Base-by-base conservation (phyloP, 768 basidiomycete species). In the Russula vinacea region DNA sequence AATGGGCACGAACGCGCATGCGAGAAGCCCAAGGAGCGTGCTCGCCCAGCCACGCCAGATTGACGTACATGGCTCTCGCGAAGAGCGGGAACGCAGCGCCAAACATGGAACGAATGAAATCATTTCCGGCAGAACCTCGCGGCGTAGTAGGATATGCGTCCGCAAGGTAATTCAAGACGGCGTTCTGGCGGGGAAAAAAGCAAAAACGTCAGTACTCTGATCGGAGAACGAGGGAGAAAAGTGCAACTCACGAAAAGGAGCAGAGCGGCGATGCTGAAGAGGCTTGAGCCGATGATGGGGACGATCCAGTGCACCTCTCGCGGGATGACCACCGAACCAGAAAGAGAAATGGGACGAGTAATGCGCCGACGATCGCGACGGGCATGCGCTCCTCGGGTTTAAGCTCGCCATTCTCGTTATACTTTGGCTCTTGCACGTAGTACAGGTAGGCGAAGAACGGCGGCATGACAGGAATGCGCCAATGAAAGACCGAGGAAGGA, bases 91-190 rank as follows among this genome's bases (percentile, higher is more conserved):
- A 64, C 2, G 6, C 52, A 2, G 59, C 52, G 33, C 63, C 63
- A 37, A 75, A 70, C 60, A 70, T 66, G 1, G 74, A 71, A 5
- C 76, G 69, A 65, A 75, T 75, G 13, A 76, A 64, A 57, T 71
- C 75, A 53, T 76, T 76, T 35, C 75, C 75, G 0, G 75, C 17
- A 77, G 69, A 26, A 76, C 74, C 70, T 70, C 32, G 75, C 76
- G 1, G 71, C 73, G 59, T 75, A 73, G 51, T 63, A 2, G 74
- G 73, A 57, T 77, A 77, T 39, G 73, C 74, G 42, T 70, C 70
- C 1, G 73, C 65, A 26, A 74, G 63, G 65, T 77, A 77, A 56
- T 71, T 75, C 39, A 73, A 66, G 33, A 73, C 66, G 32, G 68
- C 67, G 33, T 53, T 63, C 56, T 65, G 50, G 14, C n/a, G n/a